Evolutionary conservation across 1,139 yeast species (phyloP).

Genomic region (Lodderomyces parapsilosis): DNA sequence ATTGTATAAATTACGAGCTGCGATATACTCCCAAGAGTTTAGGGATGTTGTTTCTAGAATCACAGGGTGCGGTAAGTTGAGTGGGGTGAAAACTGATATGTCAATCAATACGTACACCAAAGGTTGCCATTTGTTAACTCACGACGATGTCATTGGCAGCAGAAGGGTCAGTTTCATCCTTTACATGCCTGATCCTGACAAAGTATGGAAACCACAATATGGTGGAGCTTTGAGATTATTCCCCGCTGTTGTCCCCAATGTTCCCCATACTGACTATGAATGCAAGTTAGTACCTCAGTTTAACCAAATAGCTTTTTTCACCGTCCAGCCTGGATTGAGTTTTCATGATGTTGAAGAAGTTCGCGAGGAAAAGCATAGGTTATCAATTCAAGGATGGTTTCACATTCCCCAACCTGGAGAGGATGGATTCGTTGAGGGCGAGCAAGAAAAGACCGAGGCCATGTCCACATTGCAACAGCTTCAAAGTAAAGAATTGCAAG

Average conservation of each 20-base stretch:
- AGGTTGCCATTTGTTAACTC: slow-evolving; percentile 92
- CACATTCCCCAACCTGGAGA: slow-evolving; percentile 96
- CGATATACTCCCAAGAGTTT: slow-evolving; percentile 82
- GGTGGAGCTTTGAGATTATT: slow-evolving; percentile 92
- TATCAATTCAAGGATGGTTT: slow-evolving; percentile 98
- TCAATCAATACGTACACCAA: slow-evolving; percentile 87
- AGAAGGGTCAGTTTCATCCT: slow-evolving; percentile 90
- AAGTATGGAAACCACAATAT: slow-evolving; percentile 79
- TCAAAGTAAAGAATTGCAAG: slow-evolving; percentile 73
- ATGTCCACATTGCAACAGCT: slow-evolving; percentile 78
- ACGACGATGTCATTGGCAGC: slow-evolving; percentile 97
- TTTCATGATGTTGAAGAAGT: slow-evolving; percentile 99
- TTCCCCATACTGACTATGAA: slow-evolving; percentile 76
- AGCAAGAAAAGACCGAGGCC: slow-evolving; percentile 73
- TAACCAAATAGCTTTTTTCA: slow-evolving; percentile 93
- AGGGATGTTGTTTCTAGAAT: slow-evolving; percentile 78
- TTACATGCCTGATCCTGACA: slow-evolving; percentile 90
- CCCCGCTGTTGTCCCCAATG: slow-evolving; percentile 85
- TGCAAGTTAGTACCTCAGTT: slow-evolving; percentile 83
- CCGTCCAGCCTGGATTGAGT: slow-evolving; percentile 92
- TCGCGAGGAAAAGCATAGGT: slow-evolving; percentile 79
- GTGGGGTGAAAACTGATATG: slow-evolving; percentile 90
- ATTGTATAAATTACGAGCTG: slow-evolving; percentile 74
- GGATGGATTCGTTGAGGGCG: slow-evolving; percentile 77
- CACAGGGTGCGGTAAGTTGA: slow-evolving; percentile 85